These are phyloP conservation scores for Rhizopus stolonifer DNA, from an alignment of 371 early-diverging fungal genomes.

Conservation along the genomic window DNA sequence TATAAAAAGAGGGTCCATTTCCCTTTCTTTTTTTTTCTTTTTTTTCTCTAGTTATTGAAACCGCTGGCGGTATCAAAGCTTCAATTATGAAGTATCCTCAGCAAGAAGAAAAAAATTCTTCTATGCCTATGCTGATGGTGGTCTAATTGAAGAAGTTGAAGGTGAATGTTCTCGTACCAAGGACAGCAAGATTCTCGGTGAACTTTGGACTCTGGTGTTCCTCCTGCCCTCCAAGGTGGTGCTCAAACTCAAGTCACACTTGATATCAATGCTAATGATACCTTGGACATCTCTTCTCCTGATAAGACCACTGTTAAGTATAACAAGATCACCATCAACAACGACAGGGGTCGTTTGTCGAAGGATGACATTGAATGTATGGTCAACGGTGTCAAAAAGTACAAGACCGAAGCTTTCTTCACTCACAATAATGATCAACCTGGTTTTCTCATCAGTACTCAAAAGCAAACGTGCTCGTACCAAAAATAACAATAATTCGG, in stretches of 20 bases:
- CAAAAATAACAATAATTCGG: no score
- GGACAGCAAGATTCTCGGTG: constrained; percentile 93
- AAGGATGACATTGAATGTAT: constrained; percentile 89
- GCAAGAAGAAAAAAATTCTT: constrained; percentile 89
- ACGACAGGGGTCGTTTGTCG: constrained; percentile 91
- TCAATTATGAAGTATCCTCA: constrained; percentile 84
- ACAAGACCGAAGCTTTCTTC: no score
- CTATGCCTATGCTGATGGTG: constrained; percentile 91
- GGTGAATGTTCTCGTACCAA: constrained; percentile 90
- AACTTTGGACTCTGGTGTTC: constrained; percentile 86
- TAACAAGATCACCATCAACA: constrained; percentile 87
- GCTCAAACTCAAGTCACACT: constrained; percentile 94
- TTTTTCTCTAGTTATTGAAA: constrained; percentile 92
- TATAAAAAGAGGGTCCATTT: no score
- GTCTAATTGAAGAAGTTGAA: constrained; percentile 89
- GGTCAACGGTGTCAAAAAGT: constrained; percentile 86
- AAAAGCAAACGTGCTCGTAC: no score
- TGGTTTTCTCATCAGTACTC: no score
- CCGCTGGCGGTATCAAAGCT: constrained; percentile 85
- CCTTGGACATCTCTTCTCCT: constrained; percentile 89
- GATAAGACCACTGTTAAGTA: constrained; percentile 89
- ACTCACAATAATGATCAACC: no score
- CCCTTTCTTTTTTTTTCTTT: no score
- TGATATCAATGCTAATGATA: constrained; percentile 94
- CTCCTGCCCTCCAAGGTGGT: constrained; percentile 88